Base-by-base conservation (phyloP, 2,329 filamentous ascomycete species). In the Elsinoe necatrix region DNA sequence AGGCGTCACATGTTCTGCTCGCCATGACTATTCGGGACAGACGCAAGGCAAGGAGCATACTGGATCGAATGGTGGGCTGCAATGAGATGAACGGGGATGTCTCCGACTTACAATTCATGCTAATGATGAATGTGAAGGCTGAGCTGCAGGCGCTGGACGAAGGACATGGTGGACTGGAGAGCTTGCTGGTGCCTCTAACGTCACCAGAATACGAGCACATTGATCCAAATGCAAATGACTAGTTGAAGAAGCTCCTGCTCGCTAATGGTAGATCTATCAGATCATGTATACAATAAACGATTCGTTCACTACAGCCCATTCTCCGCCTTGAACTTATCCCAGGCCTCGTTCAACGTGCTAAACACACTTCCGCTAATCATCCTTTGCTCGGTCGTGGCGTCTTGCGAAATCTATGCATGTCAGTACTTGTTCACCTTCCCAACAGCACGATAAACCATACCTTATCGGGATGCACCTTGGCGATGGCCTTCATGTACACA, bases 391-490 rank as follows among this genome's bases (percentile, higher is more conserved):
- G 81, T 84, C 1, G 81, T 84, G n/a, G 82, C 82, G 55, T 74
- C 73, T 59, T 80, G 81, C 3, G 82, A 72, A 54, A 85, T 81
- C 82, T 82, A 57, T 25, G 1, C 9, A 25, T 67, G 55, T 64
- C 54, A 63, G 57, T 54, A 58, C 27, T 35, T 25, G 16, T 39
- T 11, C 37, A 16, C 47, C 1, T 4, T 18, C 16, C 31, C 47
- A 23, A 51, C 42, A 9, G 41, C 54, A n/a, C 60, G 23, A 55
- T 14, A 59, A 58, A 59, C 82, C 34, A 37, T 37, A 37, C 93
- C 86, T 98, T 98, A 71, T 98, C 93, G 59, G 93, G 93, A 78
- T 98, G 93, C 64, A 93, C 93, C 78, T 96, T 97, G 9, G 86
- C 89, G 79, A 98, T 97, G 4, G 92, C 93, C 80, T 95, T 96